Evolutionary conservation across 371 early-diverging fungal species (phyloP).

Genomic region (Mycotypha africana): DNA sequence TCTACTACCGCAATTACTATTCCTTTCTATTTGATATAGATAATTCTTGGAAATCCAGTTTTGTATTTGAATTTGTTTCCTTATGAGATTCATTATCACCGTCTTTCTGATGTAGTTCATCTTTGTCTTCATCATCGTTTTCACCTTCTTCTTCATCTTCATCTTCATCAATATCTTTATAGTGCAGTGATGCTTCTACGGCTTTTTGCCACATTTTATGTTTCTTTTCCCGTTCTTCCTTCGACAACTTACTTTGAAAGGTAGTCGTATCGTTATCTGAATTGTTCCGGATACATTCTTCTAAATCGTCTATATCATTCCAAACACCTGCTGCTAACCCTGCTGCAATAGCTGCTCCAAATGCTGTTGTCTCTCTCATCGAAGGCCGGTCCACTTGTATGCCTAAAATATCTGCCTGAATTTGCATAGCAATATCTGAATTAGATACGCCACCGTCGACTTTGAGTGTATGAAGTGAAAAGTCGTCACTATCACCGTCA

Average conservation of each 20-base stretch:
- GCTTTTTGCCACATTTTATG: slow-evolving; percentile 82
- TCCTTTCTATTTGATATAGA: too few species aligned
- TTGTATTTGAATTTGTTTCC: too few species aligned
- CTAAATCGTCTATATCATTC: slow-evolving; percentile 35
- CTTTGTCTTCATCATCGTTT: too few species aligned
- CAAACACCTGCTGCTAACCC: slow-evolving; percentile 83
- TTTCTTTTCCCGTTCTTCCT: slow-evolving; percentile 57
- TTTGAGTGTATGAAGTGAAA: slow-evolving; percentile 65
- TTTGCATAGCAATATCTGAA: slow-evolving; percentile 87
- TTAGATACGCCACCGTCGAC: slow-evolving; percentile 95
- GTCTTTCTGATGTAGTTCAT: too few species aligned
- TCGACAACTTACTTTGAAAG: slow-evolving; percentile 41
- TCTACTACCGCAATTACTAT: too few species aligned
- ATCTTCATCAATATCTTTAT: slow-evolving; percentile 35
- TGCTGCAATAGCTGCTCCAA: slow-evolving; percentile 95
- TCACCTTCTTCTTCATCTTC: slow-evolving; percentile 6
- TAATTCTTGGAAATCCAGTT: too few species aligned
- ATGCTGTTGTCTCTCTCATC: slow-evolving; percentile 92
- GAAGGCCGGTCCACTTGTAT: slow-evolving; percentile 80
- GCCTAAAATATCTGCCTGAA: slow-evolving; percentile 85
- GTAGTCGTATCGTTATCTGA: slow-evolving; percentile 29
- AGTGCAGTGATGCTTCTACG: slow-evolving; percentile 65
- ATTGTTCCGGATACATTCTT: slow-evolving; percentile 8
- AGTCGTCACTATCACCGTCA: too few species aligned
- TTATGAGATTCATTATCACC: too few species aligned